Conservation (phyloP, 257 asterid genomes). For the Primulina tabacum region DNA sequence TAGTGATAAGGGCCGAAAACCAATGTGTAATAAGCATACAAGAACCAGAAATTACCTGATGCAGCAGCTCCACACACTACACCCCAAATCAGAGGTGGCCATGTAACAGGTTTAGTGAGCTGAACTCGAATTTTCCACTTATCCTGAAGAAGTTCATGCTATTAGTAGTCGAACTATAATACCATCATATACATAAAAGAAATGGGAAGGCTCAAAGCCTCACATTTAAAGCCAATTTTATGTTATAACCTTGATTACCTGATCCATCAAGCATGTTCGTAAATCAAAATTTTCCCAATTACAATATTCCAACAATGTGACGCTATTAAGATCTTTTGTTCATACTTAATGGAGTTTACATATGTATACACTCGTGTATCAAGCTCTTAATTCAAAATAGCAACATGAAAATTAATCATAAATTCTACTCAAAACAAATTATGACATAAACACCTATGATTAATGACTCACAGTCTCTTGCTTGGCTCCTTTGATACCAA, state of each 20-base stretch:
- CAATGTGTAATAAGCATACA: constrained; percentile 3
- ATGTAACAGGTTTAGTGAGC: constrained; percentile 87
- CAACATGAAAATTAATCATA: neutral
- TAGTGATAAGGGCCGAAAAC: neutral
- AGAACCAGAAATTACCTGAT: constrained; percentile 53
- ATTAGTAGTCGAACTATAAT: neutral
- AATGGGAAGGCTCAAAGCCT: neutral
- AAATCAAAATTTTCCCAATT: too few relatives aligned
- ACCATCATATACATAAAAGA: neutral
- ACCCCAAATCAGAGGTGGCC: constrained; percentile 99
- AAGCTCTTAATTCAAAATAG: neutral
- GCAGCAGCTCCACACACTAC: constrained; percentile 99
- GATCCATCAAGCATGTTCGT: too few relatives aligned
- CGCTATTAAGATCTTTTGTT: neutral
- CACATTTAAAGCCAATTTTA: neutral
- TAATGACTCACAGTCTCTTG: constrained; percentile 51
- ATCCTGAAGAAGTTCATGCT: constrained; percentile 39
- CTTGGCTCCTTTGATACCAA: constrained; percentile 67
- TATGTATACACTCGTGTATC: neutral
- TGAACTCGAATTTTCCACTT: constrained; percentile 93
- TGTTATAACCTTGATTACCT: neutral
- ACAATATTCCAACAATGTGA: neutral
- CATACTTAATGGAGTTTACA: neutral
- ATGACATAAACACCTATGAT: neutral
- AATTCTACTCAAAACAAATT: neutral